Evolutionary conservation across 192 early-diverging fungal genomes (phyloP), one percentile per base, ranked within the genome.

Genomic region (Mortierella hygrophila): DNA sequence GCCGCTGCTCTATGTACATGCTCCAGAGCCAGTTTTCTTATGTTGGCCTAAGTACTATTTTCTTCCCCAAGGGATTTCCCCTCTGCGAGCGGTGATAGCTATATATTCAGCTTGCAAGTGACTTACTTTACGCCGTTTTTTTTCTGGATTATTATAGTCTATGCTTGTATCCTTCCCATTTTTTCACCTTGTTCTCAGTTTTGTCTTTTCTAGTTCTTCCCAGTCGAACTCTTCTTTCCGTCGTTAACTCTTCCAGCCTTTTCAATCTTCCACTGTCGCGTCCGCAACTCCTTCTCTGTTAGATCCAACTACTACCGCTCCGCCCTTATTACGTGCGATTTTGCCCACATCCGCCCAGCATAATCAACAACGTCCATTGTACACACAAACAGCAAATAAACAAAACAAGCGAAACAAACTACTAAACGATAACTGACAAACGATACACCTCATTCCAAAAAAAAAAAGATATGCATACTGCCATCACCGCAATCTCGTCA

Each of bases 1-100:
- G 68, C 1, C 69, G 57, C 18, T 79, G 78, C 23, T 5, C 80
- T 1, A 72, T 68, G 68, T 85, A 55, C 7, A 72, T 80, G 78
- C 44, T 85, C 6, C 83, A 85, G 70, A 80, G 80, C 49, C 83
- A 85, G 75, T 80, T 85, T 70, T 40, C 47, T 6, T 77, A 76
- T 68, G 46, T 65, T 15, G 49, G 55, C 49, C 77, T 84, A 84
- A 70, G 72, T 41, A 55, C 21, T 16, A 26, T 76, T 46, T n/a
- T 76, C 16, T 35, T 35, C 35, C 42, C 10, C 73, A 35, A 4
- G 10, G 4, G 52, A 38, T 32, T 3, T 6, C 21, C 42, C 32
- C 15, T 71, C 29, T 57, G 11, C 21, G 16, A n/a, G 29, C 35
- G 10, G 20, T 26, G 65, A 23, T 54, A 77, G 35, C 55, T 54